phyloP scores from a whole-genome alignment of 768 basidiomycete species.

The Boletus speciosus region DNA sequence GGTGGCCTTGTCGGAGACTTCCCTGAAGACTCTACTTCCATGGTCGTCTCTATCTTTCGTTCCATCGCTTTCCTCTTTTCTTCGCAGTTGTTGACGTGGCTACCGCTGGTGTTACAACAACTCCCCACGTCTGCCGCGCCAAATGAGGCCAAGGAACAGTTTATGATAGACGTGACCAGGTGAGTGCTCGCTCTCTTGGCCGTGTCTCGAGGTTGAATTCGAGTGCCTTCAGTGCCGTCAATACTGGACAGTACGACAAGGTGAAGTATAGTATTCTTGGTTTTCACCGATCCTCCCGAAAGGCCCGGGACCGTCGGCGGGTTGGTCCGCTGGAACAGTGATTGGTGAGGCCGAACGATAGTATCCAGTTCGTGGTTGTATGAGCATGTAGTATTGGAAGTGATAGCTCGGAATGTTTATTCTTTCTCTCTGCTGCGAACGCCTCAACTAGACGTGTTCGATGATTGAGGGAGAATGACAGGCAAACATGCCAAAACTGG shows the following conservation, averaged over 20 bases:
- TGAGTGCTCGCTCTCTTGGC: slow-evolving; percentile 38
- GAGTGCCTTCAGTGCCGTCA: slow-evolving; percentile 51
- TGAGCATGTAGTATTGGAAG: slow-evolving; percentile 14
- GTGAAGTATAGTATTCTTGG: slow-evolving; percentile 74
- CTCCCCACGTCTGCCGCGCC: slow-evolving; percentile 61
- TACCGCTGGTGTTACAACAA: slow-evolving; percentile 67
- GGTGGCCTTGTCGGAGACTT: slow-evolving; percentile 82
- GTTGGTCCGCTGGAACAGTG: slow-evolving; percentile 29
- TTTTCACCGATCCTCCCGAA: slow-evolving; percentile 71
- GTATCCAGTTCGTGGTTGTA: neutral
- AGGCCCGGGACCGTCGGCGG: slow-evolving; percentile 62
- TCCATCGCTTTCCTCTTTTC: slow-evolving; percentile 66
- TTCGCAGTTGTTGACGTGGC: slow-evolving; percentile 64
- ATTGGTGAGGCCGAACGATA: neutral
- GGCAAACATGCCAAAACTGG: slow-evolving; percentile 28
- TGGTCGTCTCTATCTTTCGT: slow-evolving; percentile 76
- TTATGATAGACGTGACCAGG: slow-evolving; percentile 73
- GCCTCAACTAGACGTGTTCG: neutral
- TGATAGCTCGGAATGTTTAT: slow-evolving; percentile 17
- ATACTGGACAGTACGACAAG: slow-evolving; percentile 66
- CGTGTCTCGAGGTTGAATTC: neutral
- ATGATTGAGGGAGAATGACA: neutral
- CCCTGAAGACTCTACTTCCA: slow-evolving; percentile 75
- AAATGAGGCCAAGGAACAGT: slow-evolving; percentile 61
- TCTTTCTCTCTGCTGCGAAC: neutral